Evolutionary conservation across 176 grass and related monocot genomes (phyloP).

Genomic region (Leersia perrieri): DNA sequence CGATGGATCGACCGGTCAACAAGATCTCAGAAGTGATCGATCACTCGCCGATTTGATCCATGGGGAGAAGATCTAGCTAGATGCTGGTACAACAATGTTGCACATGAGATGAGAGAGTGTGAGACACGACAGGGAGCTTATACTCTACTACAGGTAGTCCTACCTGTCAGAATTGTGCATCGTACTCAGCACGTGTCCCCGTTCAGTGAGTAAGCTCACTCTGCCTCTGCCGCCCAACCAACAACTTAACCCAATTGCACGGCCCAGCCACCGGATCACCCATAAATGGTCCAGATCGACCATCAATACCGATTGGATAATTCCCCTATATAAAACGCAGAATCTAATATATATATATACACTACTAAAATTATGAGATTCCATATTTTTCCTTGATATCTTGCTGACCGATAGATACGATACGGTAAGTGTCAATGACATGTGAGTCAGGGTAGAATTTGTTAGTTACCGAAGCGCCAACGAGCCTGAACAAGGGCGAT

Average conservation of each 20-base stretch:
- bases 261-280: not conserved
- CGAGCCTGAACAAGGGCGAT: constrained; percentile 75
- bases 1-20: not conserved
- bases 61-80: not conserved
- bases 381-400: too few species aligned
- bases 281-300: not conserved
- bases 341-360: too few species aligned
- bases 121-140: not conserved
- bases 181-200: not conserved
- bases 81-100: not conserved
- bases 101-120: too few species aligned
- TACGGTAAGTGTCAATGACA: not conserved
- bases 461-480: constrained; percentile 65
- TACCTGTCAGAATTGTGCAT: not conserved
- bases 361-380: too few species aligned
- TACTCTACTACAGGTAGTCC: not conserved
- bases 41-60: too few species aligned
- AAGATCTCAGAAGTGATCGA: too few species aligned
- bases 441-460: too few species aligned
- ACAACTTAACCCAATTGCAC: not conserved
- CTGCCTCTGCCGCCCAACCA: not conserved
- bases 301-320: too few species aligned
- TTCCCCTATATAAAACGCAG: too few species aligned
- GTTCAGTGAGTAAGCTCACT: not conserved
- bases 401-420: too few species aligned